Base-by-base conservation (phyloP, 1,139 yeast genomes). In the Blastobotrys indianensis region DNA sequence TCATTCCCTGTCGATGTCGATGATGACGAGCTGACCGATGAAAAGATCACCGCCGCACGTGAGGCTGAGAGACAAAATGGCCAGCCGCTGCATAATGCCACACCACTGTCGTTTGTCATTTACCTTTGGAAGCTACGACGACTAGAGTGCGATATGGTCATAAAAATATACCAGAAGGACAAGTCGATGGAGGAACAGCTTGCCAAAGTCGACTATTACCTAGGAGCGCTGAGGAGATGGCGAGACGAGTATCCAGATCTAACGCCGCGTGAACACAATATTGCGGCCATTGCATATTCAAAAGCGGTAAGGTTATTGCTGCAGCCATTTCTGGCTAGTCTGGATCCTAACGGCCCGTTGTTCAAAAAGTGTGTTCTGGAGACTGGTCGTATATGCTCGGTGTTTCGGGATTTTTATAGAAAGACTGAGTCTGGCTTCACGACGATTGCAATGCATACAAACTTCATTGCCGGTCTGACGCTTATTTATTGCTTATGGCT, bases 351-450 rank as follows among this genome's bases (percentile, higher is more conserved):
- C 53, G 79, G 77, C 54, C 69, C 75, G 40, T 61, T 79, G 25
- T 77, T 79, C 55, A 69, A 71, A 46, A 80, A 77, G 59, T 78
- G 83, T 58, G 82, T 77, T 55, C 77, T 79, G 2, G 82, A 81
- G 33, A 81, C 82, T 2, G 83, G 83, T 35, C 79, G 77, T 55
- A 74, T 79, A 37, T 77, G 82, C 57, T 79, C 75, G 53, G 64
- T 77, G 12, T 76, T 77, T 57, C 75, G 77, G 53, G 77, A 74
- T 8, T 77, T 75, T 57, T 81, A 77, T 59, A 77, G 77, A 51
- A 75, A 73, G 53, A 75, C 81, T 1, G 75, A 73, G 2, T 66
- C 66, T 47, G 83, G 83, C 1, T 80, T 76, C 57, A 76, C 82
- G 0, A 76, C 80, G 1, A 72, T 80, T 33, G 79, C 82, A 7